phyloP scores from a whole-genome alignment of 2,329 filamentous ascomycete genomes.

The Hirsutella rhossiliensis region DNA sequence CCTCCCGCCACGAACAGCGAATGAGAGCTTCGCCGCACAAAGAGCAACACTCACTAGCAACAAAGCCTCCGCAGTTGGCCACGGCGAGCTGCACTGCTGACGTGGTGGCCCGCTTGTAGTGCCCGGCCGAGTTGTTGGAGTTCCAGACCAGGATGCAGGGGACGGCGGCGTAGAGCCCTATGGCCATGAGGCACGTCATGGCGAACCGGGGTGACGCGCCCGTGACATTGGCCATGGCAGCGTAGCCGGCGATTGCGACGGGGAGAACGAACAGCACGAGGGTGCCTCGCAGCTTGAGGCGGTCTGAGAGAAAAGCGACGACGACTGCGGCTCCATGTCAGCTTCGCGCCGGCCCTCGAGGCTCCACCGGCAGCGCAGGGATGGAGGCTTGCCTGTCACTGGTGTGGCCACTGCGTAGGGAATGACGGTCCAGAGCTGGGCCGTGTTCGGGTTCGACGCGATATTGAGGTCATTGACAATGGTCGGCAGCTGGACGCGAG shows the following conservation, averaged over 20 bases:
- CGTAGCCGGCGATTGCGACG: conserved; percentile 54
- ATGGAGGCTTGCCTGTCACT: conserved; percentile 29
- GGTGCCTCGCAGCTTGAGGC: conserved; percentile 43
- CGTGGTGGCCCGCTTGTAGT: conserved; percentile 59
- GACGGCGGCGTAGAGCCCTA: conserved; percentile 50
- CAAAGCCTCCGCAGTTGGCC: conserved; percentile 56
- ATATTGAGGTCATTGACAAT: conserved; percentile 47
- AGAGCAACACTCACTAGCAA: conserved; percentile 44
- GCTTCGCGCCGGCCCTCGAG: not conserved
- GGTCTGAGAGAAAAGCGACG: conserved; percentile 47
- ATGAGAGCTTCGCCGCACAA: too few species aligned
- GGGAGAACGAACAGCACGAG: conserved; percentile 53
- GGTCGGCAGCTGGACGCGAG: conserved; percentile 40
- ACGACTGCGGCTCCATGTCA: conserved; percentile 21
- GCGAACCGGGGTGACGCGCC: conserved; percentile 44
- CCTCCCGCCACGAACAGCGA: too few species aligned
- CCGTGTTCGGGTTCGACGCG: conserved; percentile 40
- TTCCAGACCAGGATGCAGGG: conserved; percentile 54
- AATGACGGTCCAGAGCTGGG: conserved; percentile 52
- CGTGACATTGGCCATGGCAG: conserved; percentile 44
- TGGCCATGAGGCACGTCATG: conserved; percentile 58
- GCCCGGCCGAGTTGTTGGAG: conserved; percentile 54
- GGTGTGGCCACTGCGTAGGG: conserved; percentile 49
- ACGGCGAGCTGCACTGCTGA: conserved; percentile 53
- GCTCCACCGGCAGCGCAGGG: not conserved